Percentiles rank a stretch among this genome's conserved stretches.
Conservation (phyloP, 352 stramenopile species). For the Phytophthora chlamydospora region DNA sequence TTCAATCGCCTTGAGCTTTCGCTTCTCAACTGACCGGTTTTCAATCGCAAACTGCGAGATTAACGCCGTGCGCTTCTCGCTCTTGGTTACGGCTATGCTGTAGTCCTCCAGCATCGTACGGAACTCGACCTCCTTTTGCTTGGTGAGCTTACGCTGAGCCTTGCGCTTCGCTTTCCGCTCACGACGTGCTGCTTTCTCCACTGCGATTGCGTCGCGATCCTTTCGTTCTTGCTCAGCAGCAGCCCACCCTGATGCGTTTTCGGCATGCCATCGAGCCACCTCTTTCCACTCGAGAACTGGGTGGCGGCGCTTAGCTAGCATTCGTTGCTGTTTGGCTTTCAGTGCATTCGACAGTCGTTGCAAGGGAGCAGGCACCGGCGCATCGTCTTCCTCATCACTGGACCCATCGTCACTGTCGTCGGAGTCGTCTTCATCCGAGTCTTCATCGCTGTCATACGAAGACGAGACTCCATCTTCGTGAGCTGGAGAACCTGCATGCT, state of each 20-base stretch:
- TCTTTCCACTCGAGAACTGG: constrained; percentile 62
- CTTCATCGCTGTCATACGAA: constrained; percentile 22
- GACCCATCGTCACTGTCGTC: constrained; percentile 45
- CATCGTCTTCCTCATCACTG: constrained; percentile 34
- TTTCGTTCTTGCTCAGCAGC: constrained; percentile 34
- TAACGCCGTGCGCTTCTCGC: constrained; percentile 49
- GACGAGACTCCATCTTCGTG: constrained; percentile 11
- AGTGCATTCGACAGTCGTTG: constrained; percentile 33
- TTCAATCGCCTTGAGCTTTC: constrained; percentile 19
- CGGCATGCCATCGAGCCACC: constrained; percentile 40
- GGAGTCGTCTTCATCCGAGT: constrained; percentile 28
- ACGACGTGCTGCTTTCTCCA: constrained; percentile 41
- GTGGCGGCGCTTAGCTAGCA: constrained; percentile 50
- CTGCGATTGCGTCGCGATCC: constrained; percentile 14
- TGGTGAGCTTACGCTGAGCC: constrained; percentile 48
- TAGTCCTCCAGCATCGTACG: constrained; percentile 51
- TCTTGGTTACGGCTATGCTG: constrained; percentile 45
- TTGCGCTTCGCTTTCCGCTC: constrained; percentile 58
- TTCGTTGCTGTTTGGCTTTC: constrained; percentile 43
- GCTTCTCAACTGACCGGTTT: constrained; percentile 28
- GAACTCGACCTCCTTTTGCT: constrained; percentile 59
- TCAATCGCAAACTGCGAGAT: constrained; percentile 57
- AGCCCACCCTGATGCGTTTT: constrained; percentile 41
- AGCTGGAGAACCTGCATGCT: constrained; percentile 9
- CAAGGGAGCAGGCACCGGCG: constrained; percentile 24